Base-by-base conservation (phyloP, 163 green algal genomes). In the Trebouxiophyceae sp. region DNA sequence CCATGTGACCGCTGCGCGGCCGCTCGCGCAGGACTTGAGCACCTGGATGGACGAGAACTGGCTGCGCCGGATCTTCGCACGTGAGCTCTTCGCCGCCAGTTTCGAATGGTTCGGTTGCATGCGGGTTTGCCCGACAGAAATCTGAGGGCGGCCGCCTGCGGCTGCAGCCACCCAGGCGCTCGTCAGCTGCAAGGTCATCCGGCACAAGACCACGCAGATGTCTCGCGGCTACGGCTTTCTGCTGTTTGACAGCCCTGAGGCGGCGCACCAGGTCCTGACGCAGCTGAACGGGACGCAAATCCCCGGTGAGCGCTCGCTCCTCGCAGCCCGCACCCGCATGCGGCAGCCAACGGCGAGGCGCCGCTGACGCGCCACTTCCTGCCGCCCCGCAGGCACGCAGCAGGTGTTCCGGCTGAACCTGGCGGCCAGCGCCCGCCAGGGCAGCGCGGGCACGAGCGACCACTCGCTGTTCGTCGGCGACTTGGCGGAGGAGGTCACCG, bases 401-500 rank as follows among this genome's bases (percentile, higher is more conserved):
- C 67, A 79, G 50, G 65, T 78, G 5, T 84, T 84, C 47, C 58
- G 76, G 16, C 65, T 84, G 7, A 84, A 84, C 34, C 83, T 75
- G 78, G 78, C 78, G 31, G 78, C 78, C 0, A 78, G 29, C 29
- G 26, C 28, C 23, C 24, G 23, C 22, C 54, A 59, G 54, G 23
- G 39, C 39, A 50, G 12, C 39, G 20, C 58, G 33, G n/a, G 27
- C 31, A 5, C 39, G 4, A 46, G 60, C 77, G 81, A 85, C 47
- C 69, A 82, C 57, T 84, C 81, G 1, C 46, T 95, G 5, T 95
- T 93, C 66, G 85, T 95, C 19, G 88, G 88, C 3, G 88, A 95
- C 68, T 72, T 95, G 23, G 79, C 84, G 0, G 77, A 78, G 2
- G 91, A 97, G 33, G 92, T 97, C 1, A 91, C 82, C 31, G 91